Evolutionary conservation across 2,329 filamentous ascomycete genomes (phyloP), one percentile per base, ranked within the genome.

Genomic region (Neobulgaria alba): DNA sequence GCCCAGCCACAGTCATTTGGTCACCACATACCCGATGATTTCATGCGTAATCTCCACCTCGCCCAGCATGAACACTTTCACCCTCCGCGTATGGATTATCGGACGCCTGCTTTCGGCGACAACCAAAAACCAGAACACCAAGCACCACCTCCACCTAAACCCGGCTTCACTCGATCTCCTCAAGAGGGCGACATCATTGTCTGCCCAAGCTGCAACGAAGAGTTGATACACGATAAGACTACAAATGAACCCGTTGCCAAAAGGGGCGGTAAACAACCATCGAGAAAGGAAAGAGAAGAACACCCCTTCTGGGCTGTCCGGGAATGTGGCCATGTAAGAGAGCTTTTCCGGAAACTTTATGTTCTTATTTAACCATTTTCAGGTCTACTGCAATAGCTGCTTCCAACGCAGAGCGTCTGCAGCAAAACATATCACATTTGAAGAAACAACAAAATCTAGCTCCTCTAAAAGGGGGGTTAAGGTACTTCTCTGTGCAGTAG

Each of bases 231-330:
- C 37, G 84, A 88, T 10, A 66, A 29, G 15, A 52, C 56, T 3
- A 53, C 48, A 12, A 53, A 57, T 18, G 47, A 53, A 21, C 47
- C 48, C 15, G 56, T 57, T 4, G 66, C 64, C 56, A 70, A 64
- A 46, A 53, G 61, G 20, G 47, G 48, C 8, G 62, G 65, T 14
- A 78, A 72, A 54, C 66, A 70, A 15, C 63, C 67, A 5, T 72
- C 70, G 16, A 59, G 43, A 40, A 61, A 71, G 40, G 68, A 71
- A 16, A 68, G 73, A 19, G 59, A 67, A 23, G 88, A 94, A 62
- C 80, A 85, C 57, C 84, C 95, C 55, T 90, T 96, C 47, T 96
- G 89, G 88, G 82, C 92, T 1, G 72, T 92, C 26, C 95, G 89
- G 63, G 73, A 73, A 38, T 98, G 92, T 60, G 92, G 92, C 49